Base-by-base conservation (phyloP, 1,284 basidiomycete genomes). In the Ustilago nuda region DNA sequence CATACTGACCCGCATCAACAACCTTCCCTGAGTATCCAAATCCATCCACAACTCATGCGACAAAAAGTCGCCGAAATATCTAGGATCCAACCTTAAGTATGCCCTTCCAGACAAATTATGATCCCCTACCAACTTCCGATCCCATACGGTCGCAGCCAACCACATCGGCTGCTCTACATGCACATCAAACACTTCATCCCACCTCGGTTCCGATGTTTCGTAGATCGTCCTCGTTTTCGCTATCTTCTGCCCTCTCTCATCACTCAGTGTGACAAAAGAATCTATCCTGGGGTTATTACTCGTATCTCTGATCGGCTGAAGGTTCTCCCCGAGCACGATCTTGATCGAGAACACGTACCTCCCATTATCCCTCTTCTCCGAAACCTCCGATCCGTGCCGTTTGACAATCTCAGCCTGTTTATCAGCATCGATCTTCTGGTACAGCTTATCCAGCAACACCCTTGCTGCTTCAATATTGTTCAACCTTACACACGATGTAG, bases 171-270 rank as follows among this genome's bases (percentile, higher is more conserved):
- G 85, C 53, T 87, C 84, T 2, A 98, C 92, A 0, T 94, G 93
- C 11, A 99, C 89, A 85, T 99, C 97, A 80, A 98, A 95, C 0
- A 94, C 94, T 85, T 99, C 96, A 77, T 98, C 95, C 97, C 96
- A 99, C 86, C 95, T 89, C 27, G 97, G 96, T 82, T 91, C 91
- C 35, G 92, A 86, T 3, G 92, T 91, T 87, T 98, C 95, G 84
- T 98, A 97, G 56, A 99, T 94, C 23, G 95, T 98, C 56, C 97
- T 89, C 9, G 95, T 99, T 88, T 98, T 98, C 37, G 94, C 95
- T 48, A 97, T 87, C 23, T 95, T 91, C 80, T 92, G 91, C 0
- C 97, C 96, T 30, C 91, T 90, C 83, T 96, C 93, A 81, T 99
- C 95, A 79, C 94, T 96, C 35, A 99, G 89, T 23, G 95, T 98